Evolutionary conservation across 106 monocot genomes (phyloP), one percentile per base, ranked within the genome.

Genomic region (Iris macrosiphon): DNA sequence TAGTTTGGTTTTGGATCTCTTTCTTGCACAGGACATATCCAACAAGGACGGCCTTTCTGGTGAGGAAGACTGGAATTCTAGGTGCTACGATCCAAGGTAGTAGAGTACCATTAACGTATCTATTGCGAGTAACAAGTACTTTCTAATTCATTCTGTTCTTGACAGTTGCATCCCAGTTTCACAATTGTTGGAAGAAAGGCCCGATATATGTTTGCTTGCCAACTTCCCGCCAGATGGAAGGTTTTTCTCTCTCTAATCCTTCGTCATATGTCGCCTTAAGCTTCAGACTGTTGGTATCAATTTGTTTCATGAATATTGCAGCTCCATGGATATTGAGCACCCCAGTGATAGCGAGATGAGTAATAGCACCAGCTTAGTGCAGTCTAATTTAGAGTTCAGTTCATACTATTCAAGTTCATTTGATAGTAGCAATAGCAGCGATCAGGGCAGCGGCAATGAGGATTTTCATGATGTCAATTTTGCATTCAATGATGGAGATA

Each of bases 21-120:
- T 12, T 0, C 23, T 7, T 34, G 8, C 45, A 62, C 38, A 85
- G 75, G 84, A 85, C 53, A 61, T 85, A 32, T 85, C 84, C 6
- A 79, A 84, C 34, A 79, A 71, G 49, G 71, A 84, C 47, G 84
- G 84, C 7, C 67, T 84, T 42, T 75, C 79, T 19, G 49, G 69
- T 28, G 64, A 68, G 6, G 64, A 48, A 16, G 75, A 79, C 49
- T 85, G 79, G 75, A 75, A 76, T 39, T 26, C 65, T 23, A 49
- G 79, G 40, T 57, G 67, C 30, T 61, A 75, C 28, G 35, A 22
- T 51, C 64, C 56, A 52, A 76, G 84, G 84, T 85, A 64, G 49
- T 38, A 15, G 43, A 10, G 14, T 25, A 13, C 15, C n/a, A 38
- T 16, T 34, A n/a, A 17, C 29, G 17, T 12, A 10, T 59, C 21